phyloP scores from a whole-genome alignment of 208 protist species.

The Leishmania braziliensis region DNA sequence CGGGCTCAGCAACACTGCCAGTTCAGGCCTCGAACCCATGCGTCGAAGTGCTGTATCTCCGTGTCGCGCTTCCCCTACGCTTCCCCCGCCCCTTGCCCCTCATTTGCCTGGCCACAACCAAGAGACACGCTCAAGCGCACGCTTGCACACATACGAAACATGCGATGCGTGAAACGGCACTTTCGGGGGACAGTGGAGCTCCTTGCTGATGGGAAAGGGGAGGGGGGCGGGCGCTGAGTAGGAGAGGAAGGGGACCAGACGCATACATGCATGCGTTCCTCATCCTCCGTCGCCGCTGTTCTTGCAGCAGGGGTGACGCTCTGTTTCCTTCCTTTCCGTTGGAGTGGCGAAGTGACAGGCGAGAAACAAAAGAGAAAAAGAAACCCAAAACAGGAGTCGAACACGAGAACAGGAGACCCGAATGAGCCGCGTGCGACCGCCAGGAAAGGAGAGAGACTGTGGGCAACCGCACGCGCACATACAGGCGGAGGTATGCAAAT shows the following conservation, averaged over 20 bases:
- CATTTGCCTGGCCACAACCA: not conserved
- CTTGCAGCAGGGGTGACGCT: not conserved
- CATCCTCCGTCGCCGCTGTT: not conserved
- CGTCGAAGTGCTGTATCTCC: not conserved
- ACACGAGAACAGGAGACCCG: not conserved
- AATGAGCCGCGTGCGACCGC: not conserved
- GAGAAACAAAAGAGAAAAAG: conserved; percentile 7
- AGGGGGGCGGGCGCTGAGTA: not conserved
- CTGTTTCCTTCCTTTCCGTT: not conserved
- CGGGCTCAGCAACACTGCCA: not conserved
- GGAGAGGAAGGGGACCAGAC: not conserved
- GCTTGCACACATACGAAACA: not conserved
- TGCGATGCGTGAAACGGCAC: not conserved
- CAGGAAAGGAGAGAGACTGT: not conserved
- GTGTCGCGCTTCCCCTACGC: not conserved
- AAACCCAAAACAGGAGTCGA: conserved; percentile 9
- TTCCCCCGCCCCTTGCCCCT: not conserved
- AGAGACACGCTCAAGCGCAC: not conserved
- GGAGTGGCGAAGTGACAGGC: not conserved
- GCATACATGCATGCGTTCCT: not conserved
- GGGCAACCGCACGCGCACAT: not conserved
- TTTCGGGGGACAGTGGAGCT: not conserved
- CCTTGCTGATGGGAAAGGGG: not conserved
- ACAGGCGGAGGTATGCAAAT: not conserved
- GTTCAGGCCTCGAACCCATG: not conserved